Evolutionary conservation across 139 green algal species (phyloP).

Genomic region (Picochlorum sp.): DNA sequence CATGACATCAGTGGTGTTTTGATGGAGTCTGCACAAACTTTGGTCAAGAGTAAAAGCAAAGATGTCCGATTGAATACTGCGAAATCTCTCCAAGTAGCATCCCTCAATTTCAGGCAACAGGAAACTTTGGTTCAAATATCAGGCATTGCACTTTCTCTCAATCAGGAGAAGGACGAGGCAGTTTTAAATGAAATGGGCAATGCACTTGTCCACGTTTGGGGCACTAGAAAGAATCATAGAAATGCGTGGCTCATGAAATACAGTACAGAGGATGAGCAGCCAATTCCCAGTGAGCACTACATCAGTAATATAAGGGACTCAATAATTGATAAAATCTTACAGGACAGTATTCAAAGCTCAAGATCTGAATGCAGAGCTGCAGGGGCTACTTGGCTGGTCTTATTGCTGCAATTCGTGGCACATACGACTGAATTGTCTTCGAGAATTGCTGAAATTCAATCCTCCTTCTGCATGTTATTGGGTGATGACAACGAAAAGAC

Average conservation of each 20-base stretch:
- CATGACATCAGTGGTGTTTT: too few species aligned
- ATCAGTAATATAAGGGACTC: too few species aligned
- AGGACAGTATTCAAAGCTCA: slow-evolving; percentile 34
- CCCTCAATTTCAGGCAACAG: too few species aligned
- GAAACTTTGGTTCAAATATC: too few species aligned
- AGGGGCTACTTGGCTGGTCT: slow-evolving; percentile 67
- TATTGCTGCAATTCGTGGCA: slow-evolving; percentile 57
- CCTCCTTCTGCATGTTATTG: slow-evolving; percentile 36
- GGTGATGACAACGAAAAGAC: background rate
- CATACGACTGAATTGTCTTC: slow-evolving; percentile 28
- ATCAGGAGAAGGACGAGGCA: background rate
- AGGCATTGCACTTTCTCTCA: background rate
- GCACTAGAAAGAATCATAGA: slow-evolving; percentile 8
- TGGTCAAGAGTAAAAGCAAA: too few species aligned
- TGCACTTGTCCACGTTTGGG: background rate
- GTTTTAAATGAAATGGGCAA: background rate
- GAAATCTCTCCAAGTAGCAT: too few species aligned
- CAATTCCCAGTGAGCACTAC: too few species aligned
- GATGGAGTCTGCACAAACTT: too few species aligned
- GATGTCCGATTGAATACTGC: too few species aligned
- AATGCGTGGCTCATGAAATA: too few species aligned
- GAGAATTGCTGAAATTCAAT: slow-evolving; percentile 46
- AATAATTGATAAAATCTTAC: slow-evolving; percentile 21
- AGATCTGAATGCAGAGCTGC: slow-evolving; percentile 52
- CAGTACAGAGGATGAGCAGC: too few species aligned